phyloP scores from a whole-genome alignment of 139 green algal genomes.

The Mychonastes homosphaera region DNA sequence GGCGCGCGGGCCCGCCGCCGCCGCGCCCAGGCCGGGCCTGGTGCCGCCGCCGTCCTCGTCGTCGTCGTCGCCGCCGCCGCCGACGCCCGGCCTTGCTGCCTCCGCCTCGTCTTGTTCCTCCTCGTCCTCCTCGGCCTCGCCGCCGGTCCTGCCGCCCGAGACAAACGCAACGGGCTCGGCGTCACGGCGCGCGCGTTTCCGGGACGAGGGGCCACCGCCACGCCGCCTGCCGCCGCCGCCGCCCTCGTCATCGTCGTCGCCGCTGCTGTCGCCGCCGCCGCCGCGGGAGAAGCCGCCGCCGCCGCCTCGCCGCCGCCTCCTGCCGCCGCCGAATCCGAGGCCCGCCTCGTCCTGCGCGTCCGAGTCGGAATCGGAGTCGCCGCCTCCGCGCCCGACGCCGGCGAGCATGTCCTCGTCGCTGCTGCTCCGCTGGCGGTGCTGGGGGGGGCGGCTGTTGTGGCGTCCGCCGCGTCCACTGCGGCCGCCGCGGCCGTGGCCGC shows the following conservation, averaged over 20 bases:
- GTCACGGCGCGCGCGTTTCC: constrained; percentile 33
- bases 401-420: too few species aligned
- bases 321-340: constrained; percentile 11
- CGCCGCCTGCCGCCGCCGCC: too few species aligned
- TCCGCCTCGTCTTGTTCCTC: not conserved
- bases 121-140: constrained; percentile 11
- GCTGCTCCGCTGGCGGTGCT: too few species aligned
- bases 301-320: constrained; percentile 15
- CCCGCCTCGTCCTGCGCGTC: constrained; percentile 29
- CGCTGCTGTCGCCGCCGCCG: constrained; percentile 10
- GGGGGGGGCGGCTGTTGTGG: too few species aligned
- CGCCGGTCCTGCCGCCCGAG: constrained; percentile 40
- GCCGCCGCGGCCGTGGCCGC: constrained; percentile 14
- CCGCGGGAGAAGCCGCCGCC: constrained; percentile 11
- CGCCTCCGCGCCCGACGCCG: too few species aligned
- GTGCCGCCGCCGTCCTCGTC: constrained; percentile 1
- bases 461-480: constrained; percentile 7
- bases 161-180: constrained; percentile 75
- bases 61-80: not conserved
- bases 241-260: constrained; percentile 1
- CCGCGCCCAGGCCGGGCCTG: constrained; percentile 8
- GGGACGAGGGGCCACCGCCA: not conserved
- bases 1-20: too few species aligned
- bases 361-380: constrained; percentile 19
- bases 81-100: constrained; percentile 13